phyloP scores from a whole-genome alignment of 2,329 filamentous ascomycete species.

The Davidsoniella virescens region DNA sequence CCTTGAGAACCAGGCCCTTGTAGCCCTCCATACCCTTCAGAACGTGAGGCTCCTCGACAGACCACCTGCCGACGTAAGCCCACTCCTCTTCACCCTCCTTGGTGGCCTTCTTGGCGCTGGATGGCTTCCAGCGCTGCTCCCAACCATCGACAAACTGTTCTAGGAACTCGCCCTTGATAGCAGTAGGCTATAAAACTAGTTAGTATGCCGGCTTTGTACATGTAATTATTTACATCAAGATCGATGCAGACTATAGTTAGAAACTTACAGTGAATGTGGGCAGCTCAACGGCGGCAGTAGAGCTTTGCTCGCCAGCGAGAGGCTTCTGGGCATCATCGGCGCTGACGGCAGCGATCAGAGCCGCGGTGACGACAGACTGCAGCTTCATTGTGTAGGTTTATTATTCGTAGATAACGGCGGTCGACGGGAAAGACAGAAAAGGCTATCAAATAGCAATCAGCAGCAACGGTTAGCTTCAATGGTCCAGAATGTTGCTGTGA shows the following conservation, averaged over 20 bases:
- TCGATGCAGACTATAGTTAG: neutral
- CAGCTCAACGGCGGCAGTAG: slow-evolving; percentile 45
- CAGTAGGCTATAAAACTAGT: slow-evolving; percentile 49
- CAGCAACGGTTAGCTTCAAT: no score
- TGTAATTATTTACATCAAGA: no score
- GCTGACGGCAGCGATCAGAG: slow-evolving; percentile 39
- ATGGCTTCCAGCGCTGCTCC: slow-evolving; percentile 85
- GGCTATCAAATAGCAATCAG: neutral
- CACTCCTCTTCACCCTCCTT: slow-evolving; percentile 67
- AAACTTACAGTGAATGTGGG: slow-evolving; percentile 75
- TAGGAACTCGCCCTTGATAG: slow-evolving; percentile 81
- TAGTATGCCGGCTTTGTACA: neutral
- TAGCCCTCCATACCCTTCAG: slow-evolving; percentile 88
- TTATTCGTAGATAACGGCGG: neutral
- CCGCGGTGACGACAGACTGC: slow-evolving; percentile 60
- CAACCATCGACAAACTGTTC: slow-evolving; percentile 98
- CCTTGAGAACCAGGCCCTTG: slow-evolving; percentile 96
- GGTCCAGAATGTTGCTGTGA: no score
- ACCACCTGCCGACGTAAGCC: slow-evolving; percentile 94
- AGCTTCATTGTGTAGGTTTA: slow-evolving; percentile 55
- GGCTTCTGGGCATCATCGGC: slow-evolving; percentile 14
- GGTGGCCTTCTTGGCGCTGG: slow-evolving; percentile 86
- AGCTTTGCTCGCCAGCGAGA: slow-evolving; percentile 50
- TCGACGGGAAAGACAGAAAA: neutral
- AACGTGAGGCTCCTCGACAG: slow-evolving; percentile 82